A percentile compares a stretch with the other conserved stretches of the same genome.
Evolutionary conservation across 2,329 filamentous ascomycete genomes (phyloP).

Genomic region (Ophiostoma triangulosporum): DNA sequence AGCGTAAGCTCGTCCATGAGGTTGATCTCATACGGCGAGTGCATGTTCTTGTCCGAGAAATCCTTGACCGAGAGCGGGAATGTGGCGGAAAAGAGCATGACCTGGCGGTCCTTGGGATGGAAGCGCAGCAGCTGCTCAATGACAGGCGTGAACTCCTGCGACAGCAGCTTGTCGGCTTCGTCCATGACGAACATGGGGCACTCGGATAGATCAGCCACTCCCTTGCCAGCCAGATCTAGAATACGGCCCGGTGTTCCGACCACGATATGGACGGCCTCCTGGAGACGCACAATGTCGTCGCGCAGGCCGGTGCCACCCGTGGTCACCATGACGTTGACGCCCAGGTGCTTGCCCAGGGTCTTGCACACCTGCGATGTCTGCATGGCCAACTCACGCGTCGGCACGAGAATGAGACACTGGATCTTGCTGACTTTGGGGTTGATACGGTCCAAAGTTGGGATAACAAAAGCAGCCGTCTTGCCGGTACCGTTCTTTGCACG

Average conservation of each 20-base stretch:
- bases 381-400: slow-evolving; percentile 89
- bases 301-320: slow-evolving; percentile 90
- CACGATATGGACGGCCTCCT: slow-evolving; percentile 91
- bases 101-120: slow-evolving; percentile 92
- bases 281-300: slow-evolving; percentile 90
- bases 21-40: slow-evolving; percentile 93
- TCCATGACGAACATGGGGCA: slow-evolving; percentile 99
- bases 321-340: slow-evolving; percentile 98
- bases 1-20: slow-evolving; percentile 98
- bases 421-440: slow-evolving; percentile 95
- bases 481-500: slow-evolving; percentile 97
- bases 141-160: slow-evolving; percentile 89
- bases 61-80: slow-evolving; percentile 95
- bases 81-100: slow-evolving; percentile 98
- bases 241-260: slow-evolving; percentile 96
- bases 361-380: slow-evolving; percentile 99
- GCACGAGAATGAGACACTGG: slow-evolving; percentile 90
- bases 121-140: slow-evolving; percentile 93
- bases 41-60: slow-evolving; percentile 98
- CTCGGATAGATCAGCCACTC: slow-evolving; percentile 87
- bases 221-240: slow-evolving; percentile 89
- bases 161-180: slow-evolving; percentile 95
- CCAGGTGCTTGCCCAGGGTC: slow-evolving; percentile 90
- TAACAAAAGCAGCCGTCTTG: slow-evolving; percentile 96
- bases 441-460: slow-evolving; percentile 86